These are phyloP conservation scores for Heimioporus sp. DNA, from an alignment of 768 basidiomycete genomes.

Conservation along the genomic window DNA sequence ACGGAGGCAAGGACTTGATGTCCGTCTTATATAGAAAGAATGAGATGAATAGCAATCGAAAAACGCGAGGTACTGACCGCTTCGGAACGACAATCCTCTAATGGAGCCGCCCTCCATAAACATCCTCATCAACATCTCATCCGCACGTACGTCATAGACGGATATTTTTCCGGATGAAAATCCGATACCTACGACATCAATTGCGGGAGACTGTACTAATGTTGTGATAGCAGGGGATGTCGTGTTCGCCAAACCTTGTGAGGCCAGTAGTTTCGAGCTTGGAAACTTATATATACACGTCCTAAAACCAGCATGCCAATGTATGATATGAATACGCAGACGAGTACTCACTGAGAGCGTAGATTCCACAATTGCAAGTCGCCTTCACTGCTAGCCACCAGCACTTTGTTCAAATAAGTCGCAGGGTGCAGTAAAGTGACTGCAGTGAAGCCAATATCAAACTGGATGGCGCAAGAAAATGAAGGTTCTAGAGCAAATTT, in stretches of 20 bases:
- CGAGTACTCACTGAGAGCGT: slow-evolving; percentile 61
- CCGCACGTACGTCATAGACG: slow-evolving; percentile 86
- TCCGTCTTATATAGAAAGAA: slow-evolving; percentile 53
- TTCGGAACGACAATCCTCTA: slow-evolving; percentile 78
- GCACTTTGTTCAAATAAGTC: slow-evolving; percentile 94
- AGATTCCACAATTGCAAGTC: slow-evolving; percentile 93
- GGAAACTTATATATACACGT: slow-evolving; percentile 81
- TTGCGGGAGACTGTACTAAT: slow-evolving; percentile 88
- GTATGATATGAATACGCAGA: background rate
- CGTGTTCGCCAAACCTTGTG: slow-evolving; percentile 29
- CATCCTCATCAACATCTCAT: slow-evolving; percentile 86
- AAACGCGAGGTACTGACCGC: slow-evolving; percentile 51
- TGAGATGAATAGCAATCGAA: background rate
- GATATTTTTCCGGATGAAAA: slow-evolving; percentile 85
- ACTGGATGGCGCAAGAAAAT: slow-evolving; percentile 59
- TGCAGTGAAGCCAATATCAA: slow-evolving; percentile 85
- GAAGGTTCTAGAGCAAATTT: slow-evolving; percentile 18
- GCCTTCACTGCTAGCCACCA: slow-evolving; percentile 82
- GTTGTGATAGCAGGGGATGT: slow-evolving; percentile 60
- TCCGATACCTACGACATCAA: slow-evolving; percentile 94
- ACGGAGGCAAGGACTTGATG: slow-evolving; percentile 87
- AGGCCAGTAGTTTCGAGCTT: slow-evolving; percentile 48
- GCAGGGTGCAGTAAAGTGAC: slow-evolving; percentile 85
- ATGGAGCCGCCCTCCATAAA: slow-evolving; percentile 87
- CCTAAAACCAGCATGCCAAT: slow-evolving; percentile 37